These are phyloP conservation scores for Solanum paucissectum DNA, from an alignment of 257 asterid genomes.

Conservation along the genomic window DNA sequence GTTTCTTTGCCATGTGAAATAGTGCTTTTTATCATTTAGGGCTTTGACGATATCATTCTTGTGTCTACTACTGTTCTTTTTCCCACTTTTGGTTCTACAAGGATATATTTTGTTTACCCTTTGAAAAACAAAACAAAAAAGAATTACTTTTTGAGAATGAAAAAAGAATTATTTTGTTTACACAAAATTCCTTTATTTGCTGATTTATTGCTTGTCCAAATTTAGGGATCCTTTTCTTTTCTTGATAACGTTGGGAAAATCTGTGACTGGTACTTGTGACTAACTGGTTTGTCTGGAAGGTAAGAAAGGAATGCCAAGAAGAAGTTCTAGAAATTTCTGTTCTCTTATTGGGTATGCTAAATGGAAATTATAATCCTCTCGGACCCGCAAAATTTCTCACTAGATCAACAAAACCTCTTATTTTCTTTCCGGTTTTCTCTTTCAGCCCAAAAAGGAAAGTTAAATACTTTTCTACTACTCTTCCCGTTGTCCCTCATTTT, in stretches of 20 bases:
- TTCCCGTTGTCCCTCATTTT: not conserved
- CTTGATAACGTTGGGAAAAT: not conserved
- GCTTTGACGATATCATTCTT: not conserved
- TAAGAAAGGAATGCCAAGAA: not conserved
- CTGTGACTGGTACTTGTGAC: not conserved
- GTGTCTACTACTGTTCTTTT: not conserved
- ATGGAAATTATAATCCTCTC: not conserved
- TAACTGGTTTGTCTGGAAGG: not conserved
- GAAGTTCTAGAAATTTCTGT: not conserved
- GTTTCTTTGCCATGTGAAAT: not conserved
- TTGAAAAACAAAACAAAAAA: not conserved
- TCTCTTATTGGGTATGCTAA: not conserved
- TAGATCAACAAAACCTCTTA: not conserved
- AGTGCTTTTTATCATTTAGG: not conserved
- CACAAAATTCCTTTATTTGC: not conserved
- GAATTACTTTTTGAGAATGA: not conserved
- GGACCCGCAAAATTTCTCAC: not conserved
- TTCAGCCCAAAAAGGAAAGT: not conserved
- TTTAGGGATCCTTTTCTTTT: not conserved
- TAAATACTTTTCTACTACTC: not conserved
- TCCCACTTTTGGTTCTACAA: not conserved
- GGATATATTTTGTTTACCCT: not conserved
- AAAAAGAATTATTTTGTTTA: not conserved
- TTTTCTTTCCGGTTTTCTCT: not conserved
- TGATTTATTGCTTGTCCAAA: not conserved